Percentiles rank a stretch among this genome's conserved stretches.
Conservation (phyloP, 2,329 filamentous ascomycete species). For the Ascocoryne sarcoides region DNA sequence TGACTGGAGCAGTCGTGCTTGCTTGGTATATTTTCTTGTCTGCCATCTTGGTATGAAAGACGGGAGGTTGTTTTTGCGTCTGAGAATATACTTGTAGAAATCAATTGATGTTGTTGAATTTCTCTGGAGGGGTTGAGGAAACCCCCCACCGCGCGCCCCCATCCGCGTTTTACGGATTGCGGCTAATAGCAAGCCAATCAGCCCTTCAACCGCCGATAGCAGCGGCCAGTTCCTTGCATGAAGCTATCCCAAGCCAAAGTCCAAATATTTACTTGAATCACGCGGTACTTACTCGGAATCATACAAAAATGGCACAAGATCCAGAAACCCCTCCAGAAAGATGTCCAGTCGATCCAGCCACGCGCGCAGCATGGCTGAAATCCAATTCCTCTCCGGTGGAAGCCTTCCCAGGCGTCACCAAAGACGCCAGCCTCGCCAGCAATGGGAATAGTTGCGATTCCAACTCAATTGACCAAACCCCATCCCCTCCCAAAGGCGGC, state of each 20-base stretch:
- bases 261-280: no score
- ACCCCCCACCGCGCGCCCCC: no score
- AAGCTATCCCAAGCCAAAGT: no score
- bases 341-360: constrained; percentile 87
- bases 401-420: constrained; percentile 20
- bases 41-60: constrained; percentile 23
- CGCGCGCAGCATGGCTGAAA: constrained; percentile 76
- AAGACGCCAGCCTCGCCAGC: constrained; percentile 24
- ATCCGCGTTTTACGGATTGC: no score
- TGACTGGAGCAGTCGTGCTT: constrained; percentile 93
- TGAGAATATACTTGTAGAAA: no score
- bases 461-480: constrained; percentile 29
- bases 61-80: no score
- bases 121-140: no score
- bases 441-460: constrained; percentile 30
- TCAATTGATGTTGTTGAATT: no score
- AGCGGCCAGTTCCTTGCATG: no score
- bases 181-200: no score
- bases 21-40: constrained; percentile 62
- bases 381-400: constrained; percentile 22
- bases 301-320: not conserved
- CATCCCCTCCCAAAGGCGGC: constrained; percentile 25
- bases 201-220: no score
- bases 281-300: no score
- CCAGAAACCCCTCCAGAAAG: constrained; percentile 30